A percentile compares a stretch with the other conserved stretches of the same genome.
Evolutionary conservation across 805 yeast genomes (phyloP).

Genomic region (Starmera caribaea): DNA sequence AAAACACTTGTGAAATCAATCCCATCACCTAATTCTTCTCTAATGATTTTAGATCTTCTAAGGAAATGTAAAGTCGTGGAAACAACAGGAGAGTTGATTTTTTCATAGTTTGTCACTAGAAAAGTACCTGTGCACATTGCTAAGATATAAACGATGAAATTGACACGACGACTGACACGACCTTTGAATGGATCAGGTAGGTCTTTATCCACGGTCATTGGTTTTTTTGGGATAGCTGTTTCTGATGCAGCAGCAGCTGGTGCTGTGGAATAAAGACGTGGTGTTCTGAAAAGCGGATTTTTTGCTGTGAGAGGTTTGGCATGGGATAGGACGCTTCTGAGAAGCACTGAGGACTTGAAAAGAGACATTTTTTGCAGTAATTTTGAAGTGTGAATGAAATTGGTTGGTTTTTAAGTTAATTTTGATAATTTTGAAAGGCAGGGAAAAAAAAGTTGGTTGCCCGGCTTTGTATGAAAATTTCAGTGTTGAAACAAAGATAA

Average conservation of each 20-base stretch:
- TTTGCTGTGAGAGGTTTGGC: no score
- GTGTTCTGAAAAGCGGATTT: neutral
- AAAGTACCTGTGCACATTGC: constrained; percentile 46
- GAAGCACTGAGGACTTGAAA: no score
- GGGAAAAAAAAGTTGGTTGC: no score
- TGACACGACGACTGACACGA: constrained; percentile 37
- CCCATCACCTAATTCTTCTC: constrained; percentile 59
- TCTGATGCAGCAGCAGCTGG: no score
- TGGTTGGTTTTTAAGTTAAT: no score
- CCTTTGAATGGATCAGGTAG: constrained; percentile 72
- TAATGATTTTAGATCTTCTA: constrained; percentile 62
- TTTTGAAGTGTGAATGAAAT: no score
- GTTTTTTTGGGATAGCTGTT: constrained; percentile 3
- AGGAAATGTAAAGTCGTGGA: constrained; percentile 78
- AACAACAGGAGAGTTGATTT: constrained; percentile 81
- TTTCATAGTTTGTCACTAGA: constrained; percentile 86
- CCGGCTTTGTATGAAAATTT: no score
- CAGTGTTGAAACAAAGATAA: no score
- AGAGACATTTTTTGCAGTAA: no score
- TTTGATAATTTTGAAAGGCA: no score
- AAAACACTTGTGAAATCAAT: constrained; percentile 62
- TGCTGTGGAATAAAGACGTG: neutral
- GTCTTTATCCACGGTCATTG: constrained; percentile 47
- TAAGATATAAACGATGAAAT: constrained; percentile 44
- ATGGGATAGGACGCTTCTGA: no score